A percentile compares a stretch with the other conserved stretches of the same genome.
Evolutionary conservation across 1,139 yeast genomes (phyloP).

Genomic region (Entelexis sorbosivorans): DNA sequence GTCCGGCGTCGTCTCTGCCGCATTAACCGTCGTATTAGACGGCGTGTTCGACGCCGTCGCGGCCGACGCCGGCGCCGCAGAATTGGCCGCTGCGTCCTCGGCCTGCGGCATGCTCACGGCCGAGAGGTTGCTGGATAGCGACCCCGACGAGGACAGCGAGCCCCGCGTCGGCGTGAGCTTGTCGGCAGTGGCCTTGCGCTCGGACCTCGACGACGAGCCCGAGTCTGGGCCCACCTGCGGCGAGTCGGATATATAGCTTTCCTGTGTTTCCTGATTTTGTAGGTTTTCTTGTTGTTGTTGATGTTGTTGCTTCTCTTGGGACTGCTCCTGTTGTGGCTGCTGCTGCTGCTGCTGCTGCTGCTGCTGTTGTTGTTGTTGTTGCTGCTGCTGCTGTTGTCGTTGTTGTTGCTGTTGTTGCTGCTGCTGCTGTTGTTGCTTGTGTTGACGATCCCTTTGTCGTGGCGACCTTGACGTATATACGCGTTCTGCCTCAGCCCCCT

Average conservation of each 20-base stretch:
- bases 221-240: neutral
- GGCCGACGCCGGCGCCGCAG: neutral
- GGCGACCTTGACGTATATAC: neutral
- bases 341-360: neutral
- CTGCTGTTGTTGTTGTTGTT: neutral
- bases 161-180: neutral
- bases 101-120: neutral
- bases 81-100: neutral
- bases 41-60: neutral
- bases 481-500: neutral
- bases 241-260: neutral
- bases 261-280: neutral
- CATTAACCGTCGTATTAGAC: neutral
- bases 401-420: neutral
- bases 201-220: neutral
- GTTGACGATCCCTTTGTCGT: neutral
- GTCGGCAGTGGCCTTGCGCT: conserved; percentile 1
- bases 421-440: neutral
- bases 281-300: too few relatives aligned
- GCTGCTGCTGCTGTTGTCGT: neutral
- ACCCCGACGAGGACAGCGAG: conserved; percentile 5
- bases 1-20: conserved; percentile 1
- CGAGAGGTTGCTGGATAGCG: conserved; percentile 4
- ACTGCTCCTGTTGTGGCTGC: neutral
- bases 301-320: too few relatives aligned